Evolutionary conservation across 441 rosid genomes (phyloP), one percentile per base, ranked within the genome.

Genomic region (Metrosideros polymorpha): DNA sequence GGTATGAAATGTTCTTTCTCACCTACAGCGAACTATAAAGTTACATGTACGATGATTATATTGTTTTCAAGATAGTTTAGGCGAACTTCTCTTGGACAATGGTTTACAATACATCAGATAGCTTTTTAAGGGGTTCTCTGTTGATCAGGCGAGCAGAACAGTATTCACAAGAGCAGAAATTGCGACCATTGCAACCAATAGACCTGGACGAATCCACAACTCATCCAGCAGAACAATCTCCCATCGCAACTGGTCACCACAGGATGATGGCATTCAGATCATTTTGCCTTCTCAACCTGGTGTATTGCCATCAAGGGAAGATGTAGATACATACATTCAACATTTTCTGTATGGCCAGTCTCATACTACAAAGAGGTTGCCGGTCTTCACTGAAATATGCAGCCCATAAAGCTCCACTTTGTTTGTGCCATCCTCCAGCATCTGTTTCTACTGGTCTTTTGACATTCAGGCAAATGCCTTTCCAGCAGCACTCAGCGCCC

Each of bases 251-350:
- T 94, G 96, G 93, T 90, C 90, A 45, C 96, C 96, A 19, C 82
- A 32, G 43, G 94, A 92, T 87, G 95, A 94, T 90, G 90, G 91
- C 85, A 90, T 93, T 85, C 85, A 89, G 86, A 84, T 91, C 84
- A 50, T 75, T 32, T 87, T 91, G 87, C 91, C 94, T 83, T 50
- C 45, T 75, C 90, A 84, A 24, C 13, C 83, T 13, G 89, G 15
- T 12, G 84, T 79, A 39, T 29, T 24, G 49, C 85, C 86, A 29
- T 84, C 91, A 27, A 88, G 85, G 87, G 89, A 86, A 87, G 89
- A 92, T 22, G 56, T 88, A 42, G 85, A 90, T 85, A 86, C 85
- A 52, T 83, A 89, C 75, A 90, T 92, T 27, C 82, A 89, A 19
- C 49, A 43, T 3, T 85, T 87, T 90, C 91, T 91, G 57, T 77